A percentile compares a stretch with the other conserved stretches of the same genome.
These are phyloP conservation scores for Hirschioporus abietinus DNA, from an alignment of 768 basidiomycete genomes.

Conservation along the genomic window DNA sequence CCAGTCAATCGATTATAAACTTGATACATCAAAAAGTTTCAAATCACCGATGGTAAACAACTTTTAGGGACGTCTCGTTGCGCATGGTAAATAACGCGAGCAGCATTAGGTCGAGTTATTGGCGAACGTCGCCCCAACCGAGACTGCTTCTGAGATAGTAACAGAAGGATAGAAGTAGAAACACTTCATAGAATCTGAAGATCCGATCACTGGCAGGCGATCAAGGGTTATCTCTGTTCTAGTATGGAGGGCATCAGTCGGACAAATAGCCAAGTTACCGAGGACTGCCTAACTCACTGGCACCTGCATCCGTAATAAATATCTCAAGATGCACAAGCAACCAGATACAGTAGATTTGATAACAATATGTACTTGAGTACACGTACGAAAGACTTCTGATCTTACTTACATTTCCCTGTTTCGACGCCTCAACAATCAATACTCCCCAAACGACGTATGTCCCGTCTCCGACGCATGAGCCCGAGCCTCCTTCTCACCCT, in stretches of 20 bases:
- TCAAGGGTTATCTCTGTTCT: background rate
- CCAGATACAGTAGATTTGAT: background rate
- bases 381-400: background rate
- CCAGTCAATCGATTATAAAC: no score
- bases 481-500: constrained; percentile 91
- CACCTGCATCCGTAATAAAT: background rate
- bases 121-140: no score
- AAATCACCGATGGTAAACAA: no score
- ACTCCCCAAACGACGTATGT: constrained; percentile 81
- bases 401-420: background rate
- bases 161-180: background rate
- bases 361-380: background rate
- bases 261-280: background rate
- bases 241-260: background rate
- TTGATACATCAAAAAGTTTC: no score
- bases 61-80: no score
- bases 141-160: background rate
- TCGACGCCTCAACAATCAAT: constrained; percentile 28
- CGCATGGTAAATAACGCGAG: no score
- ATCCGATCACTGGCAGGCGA: background rate
- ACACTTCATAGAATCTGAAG: background rate
- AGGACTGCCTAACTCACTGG: background rate
- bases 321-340: background rate
- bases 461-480: constrained; percentile 85
- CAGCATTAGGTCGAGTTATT: no score